Percentiles rank a stretch among this genome's conserved stretches.
phyloP scores from a whole-genome alignment of 495 filamentous ascomycete genomes.

The Thozetella sp. region DNA sequence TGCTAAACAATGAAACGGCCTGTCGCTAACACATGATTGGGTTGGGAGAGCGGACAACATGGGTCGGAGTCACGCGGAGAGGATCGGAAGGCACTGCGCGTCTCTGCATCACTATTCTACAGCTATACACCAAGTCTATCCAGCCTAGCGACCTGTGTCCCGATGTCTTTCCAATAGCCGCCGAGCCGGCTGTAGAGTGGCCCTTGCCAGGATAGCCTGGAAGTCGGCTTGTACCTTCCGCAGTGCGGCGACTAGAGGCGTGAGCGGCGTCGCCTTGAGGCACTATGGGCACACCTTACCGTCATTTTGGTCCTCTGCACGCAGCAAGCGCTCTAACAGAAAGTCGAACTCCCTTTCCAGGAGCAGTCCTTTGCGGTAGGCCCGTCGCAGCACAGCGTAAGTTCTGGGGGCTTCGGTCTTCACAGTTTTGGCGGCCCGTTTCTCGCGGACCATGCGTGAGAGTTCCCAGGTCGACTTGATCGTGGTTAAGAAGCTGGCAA shows the following conservation, averaged over 20 bases:
- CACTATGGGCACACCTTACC: slow-evolving; percentile 5
- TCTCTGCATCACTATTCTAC: slow-evolving; percentile 13
- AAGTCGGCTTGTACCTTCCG: slow-evolving; percentile 11
- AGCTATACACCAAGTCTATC: slow-evolving; percentile 5
- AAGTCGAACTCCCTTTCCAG: slow-evolving; percentile 11
- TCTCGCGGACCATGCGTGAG: slow-evolving; percentile 8
- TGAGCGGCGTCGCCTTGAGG: slow-evolving; percentile 4
- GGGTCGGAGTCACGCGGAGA: no score
- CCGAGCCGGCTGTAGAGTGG: neutral
- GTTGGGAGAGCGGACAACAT: no score
- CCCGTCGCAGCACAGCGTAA: slow-evolving; percentile 7
- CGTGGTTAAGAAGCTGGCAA: slow-evolving; percentile 11
- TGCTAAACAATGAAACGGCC: no score
- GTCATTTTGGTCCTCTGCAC: slow-evolving; percentile 7
- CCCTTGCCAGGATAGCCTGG: slow-evolving; percentile 12
- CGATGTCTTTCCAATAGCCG: slow-evolving; percentile 4
- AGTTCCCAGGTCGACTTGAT: slow-evolving; percentile 9
- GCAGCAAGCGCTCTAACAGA: slow-evolving; percentile 12
- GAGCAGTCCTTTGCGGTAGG: slow-evolving; percentile 14
- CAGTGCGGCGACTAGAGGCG: slow-evolving; percentile 5
- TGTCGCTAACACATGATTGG: no score
- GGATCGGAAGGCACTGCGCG: no score
- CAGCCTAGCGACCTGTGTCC: slow-evolving; percentile 2
- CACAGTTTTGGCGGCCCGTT: slow-evolving; percentile 9
- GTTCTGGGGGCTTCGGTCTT: slow-evolving; percentile 8